Percentiles rank a stretch among this genome's conserved stretches.
phyloP scores from a whole-genome alignment of 2,329 filamentous ascomycete species.

The Nemania sp. region DNA sequence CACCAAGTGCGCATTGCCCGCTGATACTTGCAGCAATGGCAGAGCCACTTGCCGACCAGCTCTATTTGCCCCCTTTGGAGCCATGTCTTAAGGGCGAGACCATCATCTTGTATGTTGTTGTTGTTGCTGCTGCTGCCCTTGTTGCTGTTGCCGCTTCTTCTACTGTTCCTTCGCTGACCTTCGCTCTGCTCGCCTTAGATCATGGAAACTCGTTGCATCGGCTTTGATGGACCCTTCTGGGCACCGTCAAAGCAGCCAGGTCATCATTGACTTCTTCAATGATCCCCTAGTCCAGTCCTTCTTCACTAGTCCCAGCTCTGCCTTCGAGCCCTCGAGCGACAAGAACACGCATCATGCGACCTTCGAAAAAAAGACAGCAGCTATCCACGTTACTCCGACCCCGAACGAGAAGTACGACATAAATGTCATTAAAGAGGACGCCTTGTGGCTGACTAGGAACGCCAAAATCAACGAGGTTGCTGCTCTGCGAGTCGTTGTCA shows the following conservation, averaged over 20 bases:
- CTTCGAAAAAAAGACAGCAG: constrained; percentile 87
- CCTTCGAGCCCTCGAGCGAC: constrained; percentile 68
- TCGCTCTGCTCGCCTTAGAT: constrained; percentile 57
- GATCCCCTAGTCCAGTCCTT: constrained; percentile 76
- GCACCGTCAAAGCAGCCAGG: constrained; percentile 64
- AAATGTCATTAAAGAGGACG: constrained; percentile 84
- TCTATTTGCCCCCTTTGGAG: constrained; percentile 87
- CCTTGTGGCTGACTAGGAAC: constrained; percentile 85
- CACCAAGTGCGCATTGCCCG: constrained; percentile 51
- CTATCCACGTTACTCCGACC: constrained; percentile 82
- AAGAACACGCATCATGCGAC: constrained; percentile 73
- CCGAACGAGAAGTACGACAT: constrained; percentile 77
- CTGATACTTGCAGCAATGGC: constrained; percentile 74
- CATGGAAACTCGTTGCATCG: constrained; percentile 71
- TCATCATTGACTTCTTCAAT: constrained; percentile 76
- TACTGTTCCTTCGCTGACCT: constrained; percentile 35
- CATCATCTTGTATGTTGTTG: constrained; percentile 76
- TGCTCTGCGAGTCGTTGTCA: constrained; percentile 81
- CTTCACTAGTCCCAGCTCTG: constrained; percentile 75
- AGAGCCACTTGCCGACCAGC: constrained; percentile 71
- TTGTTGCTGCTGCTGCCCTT: constrained; percentile 51
- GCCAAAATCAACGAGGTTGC: constrained; percentile 82
- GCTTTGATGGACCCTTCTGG: constrained; percentile 68
- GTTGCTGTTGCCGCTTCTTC: not conserved
- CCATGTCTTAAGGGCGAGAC: constrained; percentile 85